Base-by-base conservation (phyloP, 192 early-diverging fungal genomes). In the Phlyctochytrium bullatum region DNA sequence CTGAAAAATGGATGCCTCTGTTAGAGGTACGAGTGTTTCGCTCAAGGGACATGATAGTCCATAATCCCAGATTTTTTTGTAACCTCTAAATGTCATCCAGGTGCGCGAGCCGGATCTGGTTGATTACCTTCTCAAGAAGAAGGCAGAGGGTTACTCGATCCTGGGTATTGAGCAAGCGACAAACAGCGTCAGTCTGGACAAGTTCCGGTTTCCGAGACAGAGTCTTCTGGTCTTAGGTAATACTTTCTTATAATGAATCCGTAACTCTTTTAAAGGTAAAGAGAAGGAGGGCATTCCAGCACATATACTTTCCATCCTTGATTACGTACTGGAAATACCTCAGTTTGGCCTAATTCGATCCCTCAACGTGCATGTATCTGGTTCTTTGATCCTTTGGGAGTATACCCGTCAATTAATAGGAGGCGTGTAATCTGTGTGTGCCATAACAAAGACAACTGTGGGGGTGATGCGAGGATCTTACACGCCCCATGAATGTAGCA, bases 1-100 rank as follows among this genome's bases (percentile, higher is more conserved):
- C 84, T 4, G 81, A 86, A 64, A 78, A 77, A 71, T 88, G 86
- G 86, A 76, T 80, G 81, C 86, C 83, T 1, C 83, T 88, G 74
- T 36, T 59, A 30, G 80, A 85, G 54, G 78, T 84, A 23, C 10
- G 36, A 0, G 51, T 32, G 1, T 10, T 35, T 32, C n/a, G 10
- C 25, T 27, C 6, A 27, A 62, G 35, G 16, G n/a, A n/a, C n/a
- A n/a, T n/a, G n/a, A n/a, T n/a, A n/a, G n/a, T n/a, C n/a, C n/a
- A n/a, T n/a, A n/a, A n/a, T n/a, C n/a, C 25, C 10, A n/a, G 32
- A 59, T 14, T 59, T n/a, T 59, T 64, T 25, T 28, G 23, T 2
- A 25, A 24, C 3, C 20, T 57, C 3, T 65, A n/a, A n/a, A n/a
- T n/a, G 2, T 24, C 24, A 3, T 27, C n/a, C 35, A 76, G 56